phyloP scores from a whole-genome alignment of 805 yeast genomes.

The Sugiyamaella qingdaonensis region DNA sequence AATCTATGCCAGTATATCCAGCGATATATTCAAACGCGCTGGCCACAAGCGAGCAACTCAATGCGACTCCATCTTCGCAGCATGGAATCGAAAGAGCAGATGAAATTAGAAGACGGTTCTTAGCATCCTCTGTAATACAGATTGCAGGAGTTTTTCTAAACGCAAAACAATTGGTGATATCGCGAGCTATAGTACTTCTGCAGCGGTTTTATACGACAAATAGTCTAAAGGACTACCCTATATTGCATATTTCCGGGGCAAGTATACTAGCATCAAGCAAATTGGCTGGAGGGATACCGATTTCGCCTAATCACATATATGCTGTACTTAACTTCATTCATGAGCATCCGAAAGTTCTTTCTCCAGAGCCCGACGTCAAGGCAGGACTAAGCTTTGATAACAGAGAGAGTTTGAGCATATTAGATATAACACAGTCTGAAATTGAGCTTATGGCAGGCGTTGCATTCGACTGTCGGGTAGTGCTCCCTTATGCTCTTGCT shows the following conservation, averaged over 20 bases:
- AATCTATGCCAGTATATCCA: not conserved
- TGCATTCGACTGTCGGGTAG: slow-evolving; percentile 14
- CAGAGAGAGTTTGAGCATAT: not conserved
- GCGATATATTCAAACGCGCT: slow-evolving; percentile 3
- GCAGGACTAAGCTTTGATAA: not conserved
- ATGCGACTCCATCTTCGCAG: not conserved
- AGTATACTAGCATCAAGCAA: slow-evolving; percentile 1
- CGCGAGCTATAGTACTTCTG: slow-evolving; percentile 12
- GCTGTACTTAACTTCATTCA: not conserved
- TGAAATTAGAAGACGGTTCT: not conserved
- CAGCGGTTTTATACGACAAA: slow-evolving; percentile 9
- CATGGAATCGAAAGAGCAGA: not conserved
- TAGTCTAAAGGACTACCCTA: slow-evolving; percentile 1
- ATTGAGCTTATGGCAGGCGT: slow-evolving; percentile 14
- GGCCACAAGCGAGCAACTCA: slow-evolving; percentile 4
- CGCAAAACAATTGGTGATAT: slow-evolving; percentile 9
- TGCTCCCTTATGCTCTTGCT: slow-evolving; percentile 14
- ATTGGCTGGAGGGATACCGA: not conserved
- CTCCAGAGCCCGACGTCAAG: not conserved
- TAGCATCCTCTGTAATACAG: slow-evolving; percentile 3
- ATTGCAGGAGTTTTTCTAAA: slow-evolving; percentile 11
- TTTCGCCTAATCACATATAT: not conserved
- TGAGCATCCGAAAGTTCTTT: not conserved
- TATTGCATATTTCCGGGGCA: slow-evolving; percentile 1
- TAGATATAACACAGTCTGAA: slow-evolving; percentile 1